These are phyloP conservation scores for Cyphellophora europaea DNA, from an alignment of 2,329 filamentous ascomycete species.

Conservation along the genomic window DNA sequence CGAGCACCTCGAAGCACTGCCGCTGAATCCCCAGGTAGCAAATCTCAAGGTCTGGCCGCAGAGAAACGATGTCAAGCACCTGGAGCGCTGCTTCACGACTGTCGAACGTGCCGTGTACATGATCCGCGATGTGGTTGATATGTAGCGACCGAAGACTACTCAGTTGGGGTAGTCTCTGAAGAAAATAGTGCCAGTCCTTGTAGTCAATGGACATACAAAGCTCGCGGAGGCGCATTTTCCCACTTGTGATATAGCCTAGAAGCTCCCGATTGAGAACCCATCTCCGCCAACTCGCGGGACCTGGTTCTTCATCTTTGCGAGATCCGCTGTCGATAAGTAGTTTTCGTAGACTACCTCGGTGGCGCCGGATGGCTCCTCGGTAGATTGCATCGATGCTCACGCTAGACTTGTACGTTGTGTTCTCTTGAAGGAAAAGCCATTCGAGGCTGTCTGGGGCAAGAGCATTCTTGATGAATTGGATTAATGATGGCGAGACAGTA, in stretches of 20 bases:
- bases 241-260: conserved; percentile 64
- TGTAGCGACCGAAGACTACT: conserved; percentile 63
- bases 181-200: conserved; percentile 73
- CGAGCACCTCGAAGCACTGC: conserved; percentile 76
- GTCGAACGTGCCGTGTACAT: conserved; percentile 48
- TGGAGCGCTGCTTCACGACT: conserved; percentile 65
- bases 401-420: conserved; percentile 42
- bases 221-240: conserved; percentile 65
- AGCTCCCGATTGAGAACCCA: conserved; percentile 66
- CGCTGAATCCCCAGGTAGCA: conserved; percentile 67
- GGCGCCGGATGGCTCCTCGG: conserved; percentile 58
- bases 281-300: conserved; percentile 45
- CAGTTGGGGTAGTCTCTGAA: conserved; percentile 63
- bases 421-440: conserved; percentile 66
- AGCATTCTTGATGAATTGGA: conserved; percentile 67
- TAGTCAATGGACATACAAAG: conserved; percentile 64
- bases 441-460: conserved; percentile 72
- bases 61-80: conserved; percentile 66
- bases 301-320: conserved; percentile 20
- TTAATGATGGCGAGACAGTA: conserved; percentile 56
- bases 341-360: conserved; percentile 61
- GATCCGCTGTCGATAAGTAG: conserved; percentile 64
- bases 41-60: conserved; percentile 66
- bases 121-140: conserved; percentile 57
- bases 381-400: conserved; percentile 65